Evolutionary conservation across 306 rosid species (phyloP), one percentile per base, ranked within the genome.

Genomic region (Chamaecrista fasciculata): DNA sequence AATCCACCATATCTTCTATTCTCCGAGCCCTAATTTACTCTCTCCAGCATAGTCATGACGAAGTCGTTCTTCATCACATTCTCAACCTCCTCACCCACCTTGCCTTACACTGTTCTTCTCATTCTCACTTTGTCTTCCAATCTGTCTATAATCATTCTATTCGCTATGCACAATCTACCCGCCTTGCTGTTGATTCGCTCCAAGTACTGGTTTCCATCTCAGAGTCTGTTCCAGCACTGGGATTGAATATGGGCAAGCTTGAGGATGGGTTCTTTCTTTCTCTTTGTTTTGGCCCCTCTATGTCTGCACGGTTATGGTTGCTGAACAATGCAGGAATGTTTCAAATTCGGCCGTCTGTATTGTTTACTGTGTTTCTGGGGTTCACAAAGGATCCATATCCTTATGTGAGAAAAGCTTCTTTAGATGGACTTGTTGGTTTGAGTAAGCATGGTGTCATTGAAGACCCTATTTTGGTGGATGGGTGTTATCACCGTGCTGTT

Each of bases 321-420:
- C 79, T 90, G 43, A 72, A 80, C 14, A 90, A 88, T 55, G 86
- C 90, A 37, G 87, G 83, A 67, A 50, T 62, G 63, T 81, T 86
- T 26, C 44, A 51, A 12, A 71, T 82, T 31, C 61, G 74, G 34
- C 86, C 91, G 9, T 82, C 81, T 33, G 39, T 83, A 70, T 31
- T 83, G 62, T 70, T 87, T 11, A 76, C 84, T 31, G 44, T 90
- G 70, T 78, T 88, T 60, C 62, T 88, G 9, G 98, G 98, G 50
- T 85, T 90, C 59, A 86, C 96, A 26, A 90, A 78, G 79, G 98
- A 94, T 55, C 96, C 96, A 2, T 90, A 83, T 72, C 97, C 96
- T 11, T 61, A 69, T 28, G 90, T 90, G 74, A 84, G 98, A 68
- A 75, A 29, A 25, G 87, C 75, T 23, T 79, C 97, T 46, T 70